Conservation (phyloP, 2,329 filamentous ascomycete genomes). For the Trichoderma aggressivum region DNA sequence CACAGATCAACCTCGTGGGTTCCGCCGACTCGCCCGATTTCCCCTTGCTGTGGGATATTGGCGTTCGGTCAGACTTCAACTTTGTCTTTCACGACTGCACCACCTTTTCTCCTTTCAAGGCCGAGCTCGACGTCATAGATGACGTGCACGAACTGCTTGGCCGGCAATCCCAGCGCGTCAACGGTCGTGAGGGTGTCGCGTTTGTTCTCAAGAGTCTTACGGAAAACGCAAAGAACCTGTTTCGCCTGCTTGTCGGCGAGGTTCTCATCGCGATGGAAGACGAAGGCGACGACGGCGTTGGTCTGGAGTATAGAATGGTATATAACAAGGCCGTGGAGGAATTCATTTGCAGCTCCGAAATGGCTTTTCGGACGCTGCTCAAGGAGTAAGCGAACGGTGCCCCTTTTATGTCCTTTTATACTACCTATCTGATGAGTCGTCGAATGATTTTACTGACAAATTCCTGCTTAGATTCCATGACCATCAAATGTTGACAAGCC, state of each 20-base stretch:
- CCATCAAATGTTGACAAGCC: conserved; percentile 92
- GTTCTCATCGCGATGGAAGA: conserved; percentile 69
- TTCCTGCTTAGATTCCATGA: conserved; percentile 70
- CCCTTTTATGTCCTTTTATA: background rate
- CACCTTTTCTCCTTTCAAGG: conserved; percentile 71
- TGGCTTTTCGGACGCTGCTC: conserved; percentile 87
- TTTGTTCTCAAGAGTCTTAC: conserved; percentile 89
- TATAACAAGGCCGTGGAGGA: conserved; percentile 96
- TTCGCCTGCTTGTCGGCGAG: conserved; percentile 79
- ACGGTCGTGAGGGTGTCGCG: conserved; percentile 85
- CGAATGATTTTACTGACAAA: background rate
- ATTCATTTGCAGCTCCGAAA: conserved; percentile 94
- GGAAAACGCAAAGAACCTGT: conserved; percentile 86
- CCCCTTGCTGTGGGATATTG: conserved; percentile 82
- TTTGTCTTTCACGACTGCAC: conserved; percentile 94
- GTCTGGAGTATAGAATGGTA: conserved; percentile 83
- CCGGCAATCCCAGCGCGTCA: conserved; percentile 72
- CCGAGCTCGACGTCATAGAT: conserved; percentile 81
- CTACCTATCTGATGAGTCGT: background rate
- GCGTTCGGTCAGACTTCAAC: conserved; percentile 75
- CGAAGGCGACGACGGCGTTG: conserved; percentile 55
- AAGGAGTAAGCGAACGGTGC: conserved; percentile 66
- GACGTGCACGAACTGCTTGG: conserved; percentile 86
- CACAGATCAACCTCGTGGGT: conserved; percentile 67
- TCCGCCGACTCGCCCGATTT: conserved; percentile 89